Conservation (phyloP, 2,329 filamentous ascomycete species). For the Clonostachys chloroleuca region DNA sequence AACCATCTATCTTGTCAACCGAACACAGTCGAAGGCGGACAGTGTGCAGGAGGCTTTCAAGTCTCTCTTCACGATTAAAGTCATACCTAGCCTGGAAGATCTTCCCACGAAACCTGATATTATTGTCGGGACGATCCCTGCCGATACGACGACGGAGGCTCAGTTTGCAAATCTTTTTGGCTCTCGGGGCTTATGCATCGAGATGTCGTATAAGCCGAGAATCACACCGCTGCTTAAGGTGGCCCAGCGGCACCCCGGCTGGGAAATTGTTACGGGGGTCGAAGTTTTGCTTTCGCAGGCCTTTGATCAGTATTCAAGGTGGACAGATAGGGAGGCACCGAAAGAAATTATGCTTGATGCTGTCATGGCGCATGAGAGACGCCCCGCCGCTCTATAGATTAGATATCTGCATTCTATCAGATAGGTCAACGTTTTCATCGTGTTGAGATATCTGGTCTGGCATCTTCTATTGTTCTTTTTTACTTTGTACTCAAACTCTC, state of each 20-base stretch:
- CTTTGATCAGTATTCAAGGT: conserved; percentile 1
- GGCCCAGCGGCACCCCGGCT: background rate
- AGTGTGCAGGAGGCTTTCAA: background rate
- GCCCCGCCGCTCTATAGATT: too few relatives aligned
- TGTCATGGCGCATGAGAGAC: background rate
- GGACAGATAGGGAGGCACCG: background rate
- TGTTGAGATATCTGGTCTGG: too few relatives aligned
- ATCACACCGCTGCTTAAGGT: background rate
- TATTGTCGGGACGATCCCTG: conserved; percentile 1
- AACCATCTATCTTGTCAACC: background rate
- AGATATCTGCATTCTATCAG: too few relatives aligned
- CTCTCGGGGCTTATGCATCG: background rate
- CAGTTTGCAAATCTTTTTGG: background rate
- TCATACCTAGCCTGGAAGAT: background rate
- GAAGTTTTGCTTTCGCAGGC: conserved; percentile 1
- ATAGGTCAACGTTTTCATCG: too few relatives aligned
- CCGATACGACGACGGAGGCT: background rate
- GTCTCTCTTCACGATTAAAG: background rate
- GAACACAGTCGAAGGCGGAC: background rate
- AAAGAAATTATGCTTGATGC: background rate
- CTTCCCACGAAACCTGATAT: background rate
- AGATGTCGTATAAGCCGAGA: conserved; percentile 1
- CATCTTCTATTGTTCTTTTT: too few relatives aligned
- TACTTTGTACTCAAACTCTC: too few relatives aligned
- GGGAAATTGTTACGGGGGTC: conserved; percentile 1